Percentiles rank a stretch among this genome's conserved stretches.
Evolutionary conservation across 2,329 filamentous ascomycete genomes (phyloP).

Genomic region (Aureobasidium sp.): DNA sequence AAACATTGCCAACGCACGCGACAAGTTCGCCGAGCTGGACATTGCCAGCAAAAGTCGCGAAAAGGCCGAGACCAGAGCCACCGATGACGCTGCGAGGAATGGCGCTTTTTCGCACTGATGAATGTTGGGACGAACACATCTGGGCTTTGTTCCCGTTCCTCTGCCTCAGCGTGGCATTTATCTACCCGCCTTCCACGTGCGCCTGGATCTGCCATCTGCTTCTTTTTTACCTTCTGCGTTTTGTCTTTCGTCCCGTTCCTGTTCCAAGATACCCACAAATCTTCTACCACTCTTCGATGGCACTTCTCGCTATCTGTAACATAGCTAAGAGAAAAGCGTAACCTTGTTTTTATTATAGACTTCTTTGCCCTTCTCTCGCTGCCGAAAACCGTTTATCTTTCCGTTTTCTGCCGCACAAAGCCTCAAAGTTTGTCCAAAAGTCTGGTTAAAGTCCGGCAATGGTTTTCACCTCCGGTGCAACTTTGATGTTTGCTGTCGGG

Average conservation of each 20-base stretch:
- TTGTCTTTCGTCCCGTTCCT: neutral
- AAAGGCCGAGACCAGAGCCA: neutral
- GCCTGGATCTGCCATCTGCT: neutral
- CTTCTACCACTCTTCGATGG: neutral
- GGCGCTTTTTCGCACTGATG: neutral
- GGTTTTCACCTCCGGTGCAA: neutral
- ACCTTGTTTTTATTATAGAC: neutral
- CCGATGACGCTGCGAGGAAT: neutral
- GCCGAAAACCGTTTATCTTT: neutral
- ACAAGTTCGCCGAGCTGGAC: conserved; percentile 65
- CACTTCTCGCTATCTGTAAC: conserved; percentile 11
- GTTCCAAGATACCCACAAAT: conserved; percentile 13
- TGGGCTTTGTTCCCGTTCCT: neutral
- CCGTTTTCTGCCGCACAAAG: neutral
- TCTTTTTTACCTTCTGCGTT: neutral
- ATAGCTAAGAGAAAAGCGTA: conserved; percentile 4
- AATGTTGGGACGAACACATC: neutral
- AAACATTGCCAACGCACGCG: conserved; percentile 80
- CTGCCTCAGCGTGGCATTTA: neutral
- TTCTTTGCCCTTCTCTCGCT: neutral
- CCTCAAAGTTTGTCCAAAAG: neutral
- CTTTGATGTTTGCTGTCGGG: neutral
- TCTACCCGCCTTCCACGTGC: neutral
- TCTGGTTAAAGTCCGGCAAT: neutral
- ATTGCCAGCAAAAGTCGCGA: conserved; percentile 25